Evolutionary conservation across 2,329 filamentous ascomycete genomes (phyloP), one percentile per base, ranked within the genome.

Genomic region (Verticillium klebahnii): DNA sequence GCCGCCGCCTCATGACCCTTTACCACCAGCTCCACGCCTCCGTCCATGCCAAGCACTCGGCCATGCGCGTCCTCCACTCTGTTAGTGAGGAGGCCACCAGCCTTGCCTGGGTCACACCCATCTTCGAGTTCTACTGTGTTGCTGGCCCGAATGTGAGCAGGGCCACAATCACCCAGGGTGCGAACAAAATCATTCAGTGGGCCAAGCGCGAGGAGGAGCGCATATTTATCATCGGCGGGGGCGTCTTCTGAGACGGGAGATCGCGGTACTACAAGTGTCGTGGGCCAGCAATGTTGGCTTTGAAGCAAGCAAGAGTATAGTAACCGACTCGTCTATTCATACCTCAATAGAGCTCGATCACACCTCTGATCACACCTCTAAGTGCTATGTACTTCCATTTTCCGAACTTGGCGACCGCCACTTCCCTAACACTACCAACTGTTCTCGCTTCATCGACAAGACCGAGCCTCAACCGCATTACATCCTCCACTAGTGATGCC

Each of bases 221-320:
- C 62, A 80, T 98, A 6, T 99, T 99, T 72, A 97, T 99, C 63
- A 95, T 99, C 71, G 95, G 95, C 1, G 96, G 95, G n/a, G 95
- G 93, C 54, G 94, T 98, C 68, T 90, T 89, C 69, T 88, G 62
- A 74, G 6, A 19, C 12, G 19, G 3, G 11, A 23, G n/a, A 12
- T 11, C 2, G 3, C 19, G 19, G 45, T 14, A 23, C 12, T 23
- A 14, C 8, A 6, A 9, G 23, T 52, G 19, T 9, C 19, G 19
- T 19, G 11, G n/a, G 9, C 19, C n/a, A 52, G 3, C 8, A 29
- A 11, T 29, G 45, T 25, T 23, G 45, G 45, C 7, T 52, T 52
- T 25, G 34, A 32, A 37, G 11, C 45, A 52, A 23, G 45, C 45
- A 14, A 52, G 17, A 52, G 45, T 52, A 17, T 40, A 52, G 19